phyloP scores from a whole-genome alignment of 1,139 yeast species.

The Lodderomyces beijingensis region DNA sequence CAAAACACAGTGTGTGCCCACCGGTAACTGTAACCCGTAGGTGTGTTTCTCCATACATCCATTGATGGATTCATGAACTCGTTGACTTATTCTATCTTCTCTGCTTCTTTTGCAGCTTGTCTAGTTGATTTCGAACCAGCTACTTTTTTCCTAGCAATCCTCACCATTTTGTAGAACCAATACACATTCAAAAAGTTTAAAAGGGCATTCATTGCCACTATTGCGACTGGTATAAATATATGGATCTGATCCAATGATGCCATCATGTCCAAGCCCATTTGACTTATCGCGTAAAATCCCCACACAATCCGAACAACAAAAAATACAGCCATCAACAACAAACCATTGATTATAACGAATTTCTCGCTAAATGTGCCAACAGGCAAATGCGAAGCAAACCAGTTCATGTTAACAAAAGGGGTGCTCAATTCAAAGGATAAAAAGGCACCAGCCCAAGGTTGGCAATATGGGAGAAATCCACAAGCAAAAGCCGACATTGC shows the following conservation, averaged over 20 bases:
- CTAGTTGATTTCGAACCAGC: constrained; percentile 20
- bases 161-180: constrained; percentile 83
- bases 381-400: constrained; percentile 82
- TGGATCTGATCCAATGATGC: constrained; percentile 27
- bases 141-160: constrained; percentile 56
- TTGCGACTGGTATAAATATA: constrained; percentile 29
- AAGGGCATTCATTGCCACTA: constrained; percentile 58
- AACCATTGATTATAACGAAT: constrained; percentile 63
- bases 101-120: constrained; percentile 19
- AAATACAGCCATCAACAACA: constrained; percentile 62
- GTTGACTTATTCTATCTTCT: constrained; percentile 18
- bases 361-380: constrained; percentile 48
- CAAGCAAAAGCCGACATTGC: constrained; percentile 72
- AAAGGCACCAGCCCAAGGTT: constrained; percentile 82
- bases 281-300: constrained; percentile 74
- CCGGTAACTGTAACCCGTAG: no score
- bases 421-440: constrained; percentile 86
- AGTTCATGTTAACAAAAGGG: constrained; percentile 87
- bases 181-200: constrained; percentile 66
- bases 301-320: constrained; percentile 76
- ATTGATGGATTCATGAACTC: no score
- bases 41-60: no score
- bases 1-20: no score
- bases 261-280: constrained; percentile 52
- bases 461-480: constrained; percentile 44